Evolutionary conservation across 2,329 filamentous ascomycete species (phyloP).

Genomic region (Lachnellula subtilissima): DNA sequence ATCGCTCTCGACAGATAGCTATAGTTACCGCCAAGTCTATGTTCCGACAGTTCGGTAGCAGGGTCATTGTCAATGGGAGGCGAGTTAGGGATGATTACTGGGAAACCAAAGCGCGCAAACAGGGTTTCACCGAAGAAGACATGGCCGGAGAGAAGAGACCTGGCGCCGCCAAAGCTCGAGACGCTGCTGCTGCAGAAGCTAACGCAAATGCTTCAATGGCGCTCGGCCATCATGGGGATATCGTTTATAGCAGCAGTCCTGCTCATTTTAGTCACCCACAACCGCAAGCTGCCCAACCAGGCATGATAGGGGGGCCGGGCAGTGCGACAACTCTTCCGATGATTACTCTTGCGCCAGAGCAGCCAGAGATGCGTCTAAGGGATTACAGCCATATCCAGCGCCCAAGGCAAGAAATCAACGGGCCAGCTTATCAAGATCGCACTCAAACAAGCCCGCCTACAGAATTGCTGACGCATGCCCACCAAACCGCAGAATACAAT

Average conservation of each 20-base stretch:
- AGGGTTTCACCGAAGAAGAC: slow-evolving; percentile 97
- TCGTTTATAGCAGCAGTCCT: slow-evolving; percentile 77
- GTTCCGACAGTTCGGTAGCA: slow-evolving; percentile 96
- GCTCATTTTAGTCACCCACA: slow-evolving; percentile 61
- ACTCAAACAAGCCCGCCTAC: slow-evolving; percentile 69
- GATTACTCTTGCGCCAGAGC: slow-evolving; percentile 75
- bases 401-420: slow-evolving; percentile 83
- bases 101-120: slow-evolving; percentile 94
- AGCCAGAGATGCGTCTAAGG: slow-evolving; percentile 70
- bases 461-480: slow-evolving; percentile 80
- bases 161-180: slow-evolving; percentile 81
- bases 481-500: slow-evolving; percentile 87
- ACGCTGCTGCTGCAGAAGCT: slow-evolving; percentile 67
- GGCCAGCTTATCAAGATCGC: slow-evolving; percentile 82
- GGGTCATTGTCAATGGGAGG: slow-evolving; percentile 84
- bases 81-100: slow-evolving; percentile 97
- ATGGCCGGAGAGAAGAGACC: slow-evolving; percentile 93
- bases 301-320: slow-evolving; percentile 62
- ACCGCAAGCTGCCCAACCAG: slow-evolving; percentile 65
- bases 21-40: slow-evolving; percentile 97
- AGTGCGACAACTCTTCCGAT: slow-evolving; percentile 71
- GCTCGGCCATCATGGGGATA: slow-evolving; percentile 71
- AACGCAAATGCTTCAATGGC: slow-evolving; percentile 51
- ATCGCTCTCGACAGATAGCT: slow-evolving; percentile 95
- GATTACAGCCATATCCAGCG: slow-evolving; percentile 82